These are phyloP conservation scores for Mycosphaerella sp. DNA, from an alignment of 2,329 filamentous ascomycete species.

Conservation along the genomic window DNA sequence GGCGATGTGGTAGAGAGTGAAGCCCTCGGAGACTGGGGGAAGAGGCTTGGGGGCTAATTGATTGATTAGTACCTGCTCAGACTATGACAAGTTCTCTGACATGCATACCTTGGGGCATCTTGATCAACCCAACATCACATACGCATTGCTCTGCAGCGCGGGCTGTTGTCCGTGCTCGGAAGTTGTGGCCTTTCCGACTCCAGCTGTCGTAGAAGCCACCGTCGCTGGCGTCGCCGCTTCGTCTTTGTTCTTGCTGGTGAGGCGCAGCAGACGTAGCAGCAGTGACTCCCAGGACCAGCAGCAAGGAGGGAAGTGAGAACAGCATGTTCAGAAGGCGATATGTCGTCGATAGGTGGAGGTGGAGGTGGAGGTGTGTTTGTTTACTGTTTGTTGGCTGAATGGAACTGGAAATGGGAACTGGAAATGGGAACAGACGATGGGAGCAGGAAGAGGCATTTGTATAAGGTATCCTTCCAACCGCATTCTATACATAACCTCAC, in stretches of 20 bases:
- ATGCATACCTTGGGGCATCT: slow-evolving; percentile 21
- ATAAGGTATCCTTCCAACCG: too few species aligned
- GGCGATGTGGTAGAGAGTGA: slow-evolving; percentile 68
- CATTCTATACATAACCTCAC: too few species aligned
- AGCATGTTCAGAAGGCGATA: slow-evolving; percentile 19
- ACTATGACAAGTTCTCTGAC: too few species aligned
- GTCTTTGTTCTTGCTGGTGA: slow-evolving; percentile 16
- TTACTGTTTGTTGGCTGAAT: too few species aligned
- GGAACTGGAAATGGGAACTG: too few species aligned
- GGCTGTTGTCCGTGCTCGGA: slow-evolving; percentile 7
- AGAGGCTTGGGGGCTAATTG: slow-evolving; percentile 43
- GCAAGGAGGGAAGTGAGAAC: slow-evolving; percentile 21
- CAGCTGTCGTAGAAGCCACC: slow-evolving; percentile 8
- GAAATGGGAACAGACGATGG: too few species aligned
- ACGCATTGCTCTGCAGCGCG: slow-evolving; percentile 9
- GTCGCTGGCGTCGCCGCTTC: slow-evolving; percentile 15
- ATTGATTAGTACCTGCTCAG: too few species aligned
- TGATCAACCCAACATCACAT: slow-evolving; percentile 16
- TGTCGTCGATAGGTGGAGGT: slow-evolving; percentile 6
- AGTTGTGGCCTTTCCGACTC: slow-evolving; percentile 17
- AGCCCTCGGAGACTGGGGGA: slow-evolving; percentile 53
- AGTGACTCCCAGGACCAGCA: slow-evolving; percentile 18
- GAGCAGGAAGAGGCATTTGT: too few species aligned
- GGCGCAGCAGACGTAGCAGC: slow-evolving; percentile 22
- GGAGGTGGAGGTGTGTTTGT: too few species aligned